phyloP scores from a whole-genome alignment of 306 rosid species.

The Fragaria ananassa region DNA sequence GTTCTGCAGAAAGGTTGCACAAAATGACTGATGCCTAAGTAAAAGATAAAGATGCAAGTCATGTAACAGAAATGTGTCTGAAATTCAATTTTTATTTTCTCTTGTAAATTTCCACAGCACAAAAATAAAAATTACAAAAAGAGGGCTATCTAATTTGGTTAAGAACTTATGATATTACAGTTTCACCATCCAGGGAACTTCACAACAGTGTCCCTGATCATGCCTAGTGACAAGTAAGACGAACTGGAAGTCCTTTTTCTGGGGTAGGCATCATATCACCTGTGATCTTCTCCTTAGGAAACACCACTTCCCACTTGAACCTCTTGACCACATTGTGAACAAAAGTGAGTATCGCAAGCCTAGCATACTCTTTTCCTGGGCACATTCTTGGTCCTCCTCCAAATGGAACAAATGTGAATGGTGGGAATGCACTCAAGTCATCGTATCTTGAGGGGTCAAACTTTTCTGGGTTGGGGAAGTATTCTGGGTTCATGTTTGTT shows the following conservation, averaged over 20 bases:
- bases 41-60: not conserved
- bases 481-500: slow-evolving; percentile 31
- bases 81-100: not conserved
- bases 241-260: slow-evolving; percentile 35
- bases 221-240: slow-evolving; percentile 21
- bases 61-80: not conserved
- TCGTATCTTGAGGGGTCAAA: slow-evolving; percentile 35
- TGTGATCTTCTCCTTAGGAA: slow-evolving; percentile 27
- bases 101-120: not conserved
- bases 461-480: slow-evolving; percentile 35
- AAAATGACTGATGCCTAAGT: not conserved
- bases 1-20: not conserved
- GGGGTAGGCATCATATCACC: slow-evolving; percentile 49
- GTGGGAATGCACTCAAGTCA: slow-evolving; percentile 13
- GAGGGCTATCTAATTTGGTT: not conserved
- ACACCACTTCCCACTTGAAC: slow-evolving; percentile 30
- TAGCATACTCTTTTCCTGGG: slow-evolving; percentile 40
- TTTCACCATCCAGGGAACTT: not conserved
- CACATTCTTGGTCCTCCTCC: slow-evolving; percentile 47
- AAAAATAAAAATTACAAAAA: not conserved
- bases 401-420: slow-evolving; percentile 34
- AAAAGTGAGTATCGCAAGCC: slow-evolving; percentile 35
- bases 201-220: not conserved
- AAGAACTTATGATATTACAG: not conserved
- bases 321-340: slow-evolving; percentile 35